Percentiles rank a stretch among this genome's conserved stretches.
These are phyloP conservation scores for Diaporthe batatas DNA, from an alignment of 2,329 filamentous ascomycete genomes.

Conservation along the genomic window DNA sequence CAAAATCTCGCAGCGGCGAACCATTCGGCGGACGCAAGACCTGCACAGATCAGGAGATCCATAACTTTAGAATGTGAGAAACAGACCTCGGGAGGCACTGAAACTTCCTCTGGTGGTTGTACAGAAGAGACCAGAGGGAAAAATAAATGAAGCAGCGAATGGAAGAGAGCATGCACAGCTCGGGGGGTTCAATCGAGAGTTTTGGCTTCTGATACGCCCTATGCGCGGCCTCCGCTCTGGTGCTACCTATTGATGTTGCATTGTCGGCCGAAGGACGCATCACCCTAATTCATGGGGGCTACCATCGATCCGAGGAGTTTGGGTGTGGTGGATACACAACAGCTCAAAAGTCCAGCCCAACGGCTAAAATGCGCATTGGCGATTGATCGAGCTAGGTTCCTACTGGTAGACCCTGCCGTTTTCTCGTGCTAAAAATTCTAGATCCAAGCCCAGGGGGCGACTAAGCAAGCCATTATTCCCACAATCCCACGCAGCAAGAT, in stretches of 20 bases:
- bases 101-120: background rate
- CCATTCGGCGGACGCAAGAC: background rate
- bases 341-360: background rate
- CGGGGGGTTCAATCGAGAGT: background rate
- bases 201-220: background rate
- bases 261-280: background rate
- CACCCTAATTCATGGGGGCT: background rate
- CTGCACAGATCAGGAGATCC: constrained; percentile 2
- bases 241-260: background rate
- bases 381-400: background rate
- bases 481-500: background rate
- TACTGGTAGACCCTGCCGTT: background rate
- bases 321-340: background rate
- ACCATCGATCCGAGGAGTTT: background rate
- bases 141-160: background rate
- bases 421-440: background rate
- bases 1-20: background rate
- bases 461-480: constrained; percentile 6
- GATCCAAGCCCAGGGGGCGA: background rate
- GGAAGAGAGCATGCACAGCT: background rate
- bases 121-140: background rate
- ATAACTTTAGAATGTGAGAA: background rate
- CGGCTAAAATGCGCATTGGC: constrained; percentile 15
- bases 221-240: background rate
- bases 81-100: background rate